Evolutionary conservation across 148 eudicot species (phyloP), one percentile per base, ranked within the genome.

Genomic region (Spergularia marina): DNA sequence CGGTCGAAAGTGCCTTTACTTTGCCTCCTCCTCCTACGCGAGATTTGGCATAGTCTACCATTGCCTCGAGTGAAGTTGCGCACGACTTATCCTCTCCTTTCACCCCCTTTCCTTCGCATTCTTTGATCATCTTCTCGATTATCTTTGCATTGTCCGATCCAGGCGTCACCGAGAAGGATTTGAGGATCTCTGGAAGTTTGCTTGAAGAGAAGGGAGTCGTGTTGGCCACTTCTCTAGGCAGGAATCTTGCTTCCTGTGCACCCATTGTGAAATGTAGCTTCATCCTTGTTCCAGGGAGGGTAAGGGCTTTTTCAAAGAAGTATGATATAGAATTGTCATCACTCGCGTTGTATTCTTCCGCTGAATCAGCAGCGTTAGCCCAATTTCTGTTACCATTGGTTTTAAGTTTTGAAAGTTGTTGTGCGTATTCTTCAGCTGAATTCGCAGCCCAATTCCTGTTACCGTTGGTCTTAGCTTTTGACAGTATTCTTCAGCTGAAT

Each of bases 11-110:
- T 15, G 41, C 74, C 47, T 53, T 71, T 4, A 71, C 51, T 25
- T 54, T 41, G 8, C 15, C 54, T 6, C 15, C 54, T 34, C 15
- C 54, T 34, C 74, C 74, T 30, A 71, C 4, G 2, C 18, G 58
- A 34, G 61, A 71, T 34, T 25, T 23, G 62, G 36, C 74, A 54
- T 71, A 71, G 13, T 54, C 49, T 1, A 71, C 62, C 75, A 72
- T 11, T 5, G 15, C n/a, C 21, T 59, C 54, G 1, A 72, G 52
- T 41, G 75, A 54, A 34, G 49, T 53, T 25, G 10, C 6, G 15
- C 74, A 71, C 13, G 41, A 55, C 23, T 36, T 54, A 0, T 44
- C 14, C 20, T 67, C 71, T 9, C 54, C 71, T 44, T 67, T 67
- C 4, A 67, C 18, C 20, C 25, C 53, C 52, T 49, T 49, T n/a